A percentile compares a stretch with the other conserved stretches of the same genome.
These are phyloP conservation scores for Alternaria metachromatica DNA, from an alignment of 2,329 filamentous ascomycete species.

Conservation along the genomic window DNA sequence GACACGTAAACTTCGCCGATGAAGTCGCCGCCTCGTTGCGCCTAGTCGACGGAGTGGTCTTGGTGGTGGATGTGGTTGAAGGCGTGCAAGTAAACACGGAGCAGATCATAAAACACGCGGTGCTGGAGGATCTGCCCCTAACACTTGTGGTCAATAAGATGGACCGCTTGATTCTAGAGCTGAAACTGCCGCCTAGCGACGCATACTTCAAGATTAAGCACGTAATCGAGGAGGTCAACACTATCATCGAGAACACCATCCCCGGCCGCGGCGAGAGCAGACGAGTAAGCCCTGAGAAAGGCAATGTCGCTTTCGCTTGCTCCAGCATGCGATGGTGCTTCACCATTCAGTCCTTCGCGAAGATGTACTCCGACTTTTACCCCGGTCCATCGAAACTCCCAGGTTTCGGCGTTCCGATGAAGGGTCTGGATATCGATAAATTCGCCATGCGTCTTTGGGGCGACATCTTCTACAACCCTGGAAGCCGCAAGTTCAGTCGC, in stretches of 20 bases:
- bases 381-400: slow-evolving; percentile 58
- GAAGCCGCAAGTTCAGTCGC: slow-evolving; percentile 87
- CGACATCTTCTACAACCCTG: slow-evolving; percentile 94
- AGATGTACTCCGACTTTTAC: slow-evolving; percentile 93
- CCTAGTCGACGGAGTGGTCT: slow-evolving; percentile 86
- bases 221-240: slow-evolving; percentile 98
- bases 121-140: slow-evolving; percentile 86
- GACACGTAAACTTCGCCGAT: slow-evolving; percentile 98
- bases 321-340: slow-evolving; percentile 97
- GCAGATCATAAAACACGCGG: slow-evolving; percentile 94
- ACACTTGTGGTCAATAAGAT: slow-evolving; percentile 96
- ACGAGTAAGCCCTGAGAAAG: slow-evolving; percentile 91
- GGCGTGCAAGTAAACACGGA: slow-evolving; percentile 99
- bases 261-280: slow-evolving; percentile 80
- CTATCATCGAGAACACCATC: slow-evolving; percentile 84
- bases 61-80: slow-evolving; percentile 95
- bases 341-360: slow-evolving; percentile 89
- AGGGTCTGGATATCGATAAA: slow-evolving; percentile 73
- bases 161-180: slow-evolving; percentile 90
- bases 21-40: slow-evolving; percentile 90
- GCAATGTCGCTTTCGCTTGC: slow-evolving; percentile 97
- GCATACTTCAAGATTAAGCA: slow-evolving; percentile 99
- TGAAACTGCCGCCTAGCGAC: slow-evolving; percentile 91
- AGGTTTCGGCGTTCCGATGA: slow-evolving; percentile 44
- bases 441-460: slow-evolving; percentile 91